These are phyloP conservation scores for Angophora floribunda DNA, from an alignment of 345 rosid species.

Conservation along the genomic window DNA sequence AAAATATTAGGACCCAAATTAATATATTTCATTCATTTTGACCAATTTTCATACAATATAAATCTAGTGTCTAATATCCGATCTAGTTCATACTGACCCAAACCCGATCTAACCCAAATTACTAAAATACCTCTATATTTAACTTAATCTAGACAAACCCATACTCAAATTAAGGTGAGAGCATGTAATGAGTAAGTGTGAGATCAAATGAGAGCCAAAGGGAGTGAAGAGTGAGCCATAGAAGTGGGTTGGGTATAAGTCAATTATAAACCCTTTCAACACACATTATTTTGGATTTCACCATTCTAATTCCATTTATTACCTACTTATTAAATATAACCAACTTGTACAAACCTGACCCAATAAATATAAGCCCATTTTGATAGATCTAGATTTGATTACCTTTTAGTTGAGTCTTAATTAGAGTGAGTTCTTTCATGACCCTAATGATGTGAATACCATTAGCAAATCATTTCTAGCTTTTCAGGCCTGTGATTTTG, in stretches of 20 bases:
- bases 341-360: too few species aligned
- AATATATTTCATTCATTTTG: too few species aligned
- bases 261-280: background rate
- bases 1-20: too few species aligned
- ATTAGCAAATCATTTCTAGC: background rate
- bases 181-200: background rate
- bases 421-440: background rate
- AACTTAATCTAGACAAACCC: too few species aligned
- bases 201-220: background rate
- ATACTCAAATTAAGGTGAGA: background rate
- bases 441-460: background rate
- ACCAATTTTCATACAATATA: too few species aligned
- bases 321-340: too few species aligned
- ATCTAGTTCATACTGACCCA: fast-evolving
- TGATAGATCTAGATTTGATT: background rate
- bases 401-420: background rate
- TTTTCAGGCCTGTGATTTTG: background rate
- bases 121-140: background rate
- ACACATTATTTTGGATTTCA: too few species aligned
- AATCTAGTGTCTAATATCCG: too few species aligned
- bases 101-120: fast-evolving
- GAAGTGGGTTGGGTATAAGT: too few species aligned
- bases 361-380: background rate
- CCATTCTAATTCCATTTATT: too few species aligned
- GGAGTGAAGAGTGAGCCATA: background rate